Base-by-base conservation (phyloP, 176 grass and related monocot genomes). In the Alopecurus myosuroides region DNA sequence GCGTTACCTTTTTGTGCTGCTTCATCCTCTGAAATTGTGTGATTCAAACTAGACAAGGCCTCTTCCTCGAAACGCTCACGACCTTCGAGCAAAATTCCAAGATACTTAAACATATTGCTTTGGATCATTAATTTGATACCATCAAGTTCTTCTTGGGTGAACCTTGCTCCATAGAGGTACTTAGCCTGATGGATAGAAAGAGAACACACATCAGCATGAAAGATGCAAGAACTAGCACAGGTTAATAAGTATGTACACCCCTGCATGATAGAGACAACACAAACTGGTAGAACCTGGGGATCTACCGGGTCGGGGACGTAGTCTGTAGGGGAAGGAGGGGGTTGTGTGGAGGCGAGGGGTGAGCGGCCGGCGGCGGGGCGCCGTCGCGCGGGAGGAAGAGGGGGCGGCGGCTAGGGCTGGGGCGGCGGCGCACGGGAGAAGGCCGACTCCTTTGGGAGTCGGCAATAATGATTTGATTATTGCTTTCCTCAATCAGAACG, bases 71-170 rank as follows among this genome's bases (percentile, higher is more conserved):
- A 98, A 49, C 86, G 91, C 76, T 98, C 97, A 31, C 93, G 97
- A 0, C 91, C 97, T 74, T 98, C 97, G 11, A 98, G 88, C 86
- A 98, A 89, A 92, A 98, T 86, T 29, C 97, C 94, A 39, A 98
- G 93, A 81, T 98, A 98, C 81, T 92, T 98, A 71, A 95, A 98
- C 89, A 98, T 96, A 71, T 96, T 98, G 74, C 93, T 98, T 85
- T 98, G 97, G 33, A 98, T 94, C 93, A 96, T 98, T 22, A 98
- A 29, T 88, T 98, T 98, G 65, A 94, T 98, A 76, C 83, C 76
- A 61, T 98, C 93, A 51, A 90, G 93, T 85, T 98, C 97, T 82
- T 98, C 93, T 79, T 77, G 70, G 44, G 86, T 86, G 65, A 98
- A 98, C 31, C 89, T 92, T 84, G 83, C 82, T 51, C 91, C 91